Conservation (phyloP, 768 basidiomycete genomes). For the Hemileccinum impolitum region DNA sequence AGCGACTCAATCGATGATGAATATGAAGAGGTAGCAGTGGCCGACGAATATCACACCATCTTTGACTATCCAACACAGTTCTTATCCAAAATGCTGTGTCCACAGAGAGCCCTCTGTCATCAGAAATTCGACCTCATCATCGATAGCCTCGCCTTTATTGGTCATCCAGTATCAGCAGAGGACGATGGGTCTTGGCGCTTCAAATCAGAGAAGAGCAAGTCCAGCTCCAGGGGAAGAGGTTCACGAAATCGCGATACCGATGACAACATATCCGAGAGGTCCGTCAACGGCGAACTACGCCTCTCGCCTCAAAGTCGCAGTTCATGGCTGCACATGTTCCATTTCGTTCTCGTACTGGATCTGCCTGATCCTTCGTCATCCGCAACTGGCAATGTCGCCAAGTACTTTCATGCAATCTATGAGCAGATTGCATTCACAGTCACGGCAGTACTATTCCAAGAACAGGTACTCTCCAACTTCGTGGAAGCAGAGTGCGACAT, state of each 20-base stretch:
- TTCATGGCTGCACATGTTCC: constrained; percentile 72
- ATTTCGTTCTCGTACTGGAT: constrained; percentile 85
- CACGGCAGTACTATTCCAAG: constrained; percentile 88
- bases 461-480: constrained; percentile 84
- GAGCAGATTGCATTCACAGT: constrained; percentile 85
- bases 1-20: constrained; percentile 38
- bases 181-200: constrained; percentile 73
- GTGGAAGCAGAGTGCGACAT: constrained; percentile 78
- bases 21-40: constrained; percentile 30
- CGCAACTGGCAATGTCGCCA: constrained; percentile 68
- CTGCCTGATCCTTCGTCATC: constrained; percentile 87
- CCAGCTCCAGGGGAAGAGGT: constrained; percentile 53
- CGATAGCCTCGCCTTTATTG: constrained; percentile 89
- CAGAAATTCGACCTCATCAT: constrained; percentile 92
- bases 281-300: constrained; percentile 36
- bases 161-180: constrained; percentile 88
- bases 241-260: constrained; percentile 42
- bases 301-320: constrained; percentile 24
- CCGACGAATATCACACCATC: constrained; percentile 60
- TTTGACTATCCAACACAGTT: constrained; percentile 81
- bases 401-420: constrained; percentile 85
- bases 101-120: constrained; percentile 78
- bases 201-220: constrained; percentile 55
- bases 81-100: constrained; percentile 77
- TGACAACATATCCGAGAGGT: constrained; percentile 31